Percentiles rank a stretch among this genome's conserved stretches.
Evolutionary conservation across 306 rosid genomes (phyloP).

Genomic region (Senna siamea): DNA sequence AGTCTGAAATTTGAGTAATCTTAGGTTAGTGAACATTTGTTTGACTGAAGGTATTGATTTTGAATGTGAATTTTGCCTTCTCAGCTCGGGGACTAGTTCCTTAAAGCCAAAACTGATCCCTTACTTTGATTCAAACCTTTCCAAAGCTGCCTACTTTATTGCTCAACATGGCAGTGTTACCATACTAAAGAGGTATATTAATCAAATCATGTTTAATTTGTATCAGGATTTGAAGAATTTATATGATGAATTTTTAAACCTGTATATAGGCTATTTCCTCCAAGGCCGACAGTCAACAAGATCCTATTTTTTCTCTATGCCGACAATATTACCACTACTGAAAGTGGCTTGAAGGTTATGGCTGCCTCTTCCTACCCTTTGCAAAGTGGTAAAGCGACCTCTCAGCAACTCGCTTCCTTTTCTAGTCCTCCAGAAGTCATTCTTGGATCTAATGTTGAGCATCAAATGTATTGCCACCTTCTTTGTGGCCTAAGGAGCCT

Average conservation of each 20-base stretch:
- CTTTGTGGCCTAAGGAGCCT: constrained; percentile 61
- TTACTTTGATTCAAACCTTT: constrained; percentile 63
- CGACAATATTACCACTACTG: constrained; percentile 55
- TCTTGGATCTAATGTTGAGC: constrained; percentile 60
- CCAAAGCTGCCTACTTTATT: constrained; percentile 52
- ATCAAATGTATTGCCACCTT: constrained; percentile 76
- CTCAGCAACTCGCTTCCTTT: constrained; percentile 41
- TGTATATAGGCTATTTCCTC: constrained; percentile 56
- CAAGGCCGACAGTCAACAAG: constrained; percentile 54
- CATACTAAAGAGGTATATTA: constrained; percentile 52
- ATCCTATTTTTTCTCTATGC: constrained; percentile 61
- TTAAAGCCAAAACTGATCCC: constrained; percentile 72
- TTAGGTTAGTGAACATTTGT: no score
- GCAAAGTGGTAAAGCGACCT: constrained; percentile 46
- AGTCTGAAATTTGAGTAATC: no score
- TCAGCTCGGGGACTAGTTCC: constrained; percentile 66
- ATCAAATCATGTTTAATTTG: neutral
- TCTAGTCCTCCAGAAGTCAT: constrained; percentile 66
- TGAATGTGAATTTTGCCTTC: constrained; percentile 2
- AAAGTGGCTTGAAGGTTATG: constrained; percentile 68
- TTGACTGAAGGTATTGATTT: no score
- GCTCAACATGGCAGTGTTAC: constrained; percentile 55
- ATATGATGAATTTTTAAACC: constrained; percentile 8
- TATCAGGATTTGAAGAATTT: neutral
- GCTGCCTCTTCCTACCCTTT: constrained; percentile 70